A percentile compares a stretch with the other conserved stretches of the same genome.
phyloP scores from a whole-genome alignment of 2,329 filamentous ascomycete species.

The Ceratocystis cacaofunesta region DNA sequence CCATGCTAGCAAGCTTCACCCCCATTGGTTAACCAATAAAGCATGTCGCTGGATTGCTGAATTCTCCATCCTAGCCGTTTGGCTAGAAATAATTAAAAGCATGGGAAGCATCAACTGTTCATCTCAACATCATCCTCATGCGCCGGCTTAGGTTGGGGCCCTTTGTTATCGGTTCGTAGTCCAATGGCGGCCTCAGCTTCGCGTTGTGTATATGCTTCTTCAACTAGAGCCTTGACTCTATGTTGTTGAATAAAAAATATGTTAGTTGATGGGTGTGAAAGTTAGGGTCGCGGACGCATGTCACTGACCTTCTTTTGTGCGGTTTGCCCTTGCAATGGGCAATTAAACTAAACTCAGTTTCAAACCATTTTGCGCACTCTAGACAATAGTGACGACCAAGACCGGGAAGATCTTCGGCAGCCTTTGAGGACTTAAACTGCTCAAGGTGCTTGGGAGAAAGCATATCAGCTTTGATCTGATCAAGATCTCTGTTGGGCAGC shows the following conservation, averaged over 20 bases:
- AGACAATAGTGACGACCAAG: constrained; percentile 77
- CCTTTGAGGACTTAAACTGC: constrained; percentile 64
- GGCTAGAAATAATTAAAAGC: neutral
- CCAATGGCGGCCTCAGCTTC: constrained; percentile 71
- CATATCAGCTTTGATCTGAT: constrained; percentile 80
- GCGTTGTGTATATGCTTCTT: constrained; percentile 75
- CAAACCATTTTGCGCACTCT: constrained; percentile 94
- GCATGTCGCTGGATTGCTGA: neutral
- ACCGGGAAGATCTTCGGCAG: constrained; percentile 72
- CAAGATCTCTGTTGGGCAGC: constrained; percentile 55
- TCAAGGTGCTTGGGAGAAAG: constrained; percentile 63
- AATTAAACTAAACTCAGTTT: constrained; percentile 61
- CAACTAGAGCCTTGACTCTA: constrained; percentile 67
- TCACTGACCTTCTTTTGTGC: constrained; percentile 70
- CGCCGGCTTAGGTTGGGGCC: constrained; percentile 20
- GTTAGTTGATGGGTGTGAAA: neutral
- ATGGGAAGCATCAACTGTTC: constrained; percentile 21
- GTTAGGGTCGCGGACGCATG: neutral
- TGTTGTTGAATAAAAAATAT: constrained; percentile 15
- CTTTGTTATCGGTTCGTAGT: constrained; percentile 52
- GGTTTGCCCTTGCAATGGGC: constrained; percentile 75
- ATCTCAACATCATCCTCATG: constrained; percentile 24
- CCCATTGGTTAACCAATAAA: neutral
- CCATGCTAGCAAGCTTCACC: neutral
- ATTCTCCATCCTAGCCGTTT: neutral